Evolutionary conservation across 768 basidiomycete genomes (phyloP), one percentile per base, ranked within the genome.

Genomic region (Leccinum truebloodii): DNA sequence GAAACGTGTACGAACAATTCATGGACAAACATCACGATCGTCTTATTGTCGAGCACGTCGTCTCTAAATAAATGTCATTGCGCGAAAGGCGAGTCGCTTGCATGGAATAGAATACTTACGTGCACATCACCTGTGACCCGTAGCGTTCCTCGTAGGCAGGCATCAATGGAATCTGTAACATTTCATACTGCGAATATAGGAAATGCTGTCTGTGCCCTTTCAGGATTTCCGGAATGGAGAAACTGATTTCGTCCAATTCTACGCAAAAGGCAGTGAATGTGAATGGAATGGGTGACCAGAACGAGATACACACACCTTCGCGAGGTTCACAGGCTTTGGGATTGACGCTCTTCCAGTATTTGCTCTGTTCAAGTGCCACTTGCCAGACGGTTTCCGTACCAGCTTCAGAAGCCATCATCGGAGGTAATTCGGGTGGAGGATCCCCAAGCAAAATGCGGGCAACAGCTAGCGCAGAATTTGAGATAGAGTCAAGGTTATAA

Each of bases 361-460:
- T 89, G 69, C 88, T 90, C 73, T 98, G 96, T 55, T 93, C 85
- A 64, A 83, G 83, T 9, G 92, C 90, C 12, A 96, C 94, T 51
- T 92, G 84, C 82, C 87, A 94, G 13, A 98, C 84, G 0, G 95
- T 94, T 76, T 96, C 92, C 7, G 93, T 92, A 3, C 89, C 96
- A 4, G 83, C 79, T 58, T 94, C 90, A 4, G 85, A 86, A 1
- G 94, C 94, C 28, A 84, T 77, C 75, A 94, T 76, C 1, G 90
- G 82, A 0, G 84, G 81, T 7, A 98, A 75, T 60, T 86, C 82
- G 1, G 88, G 88, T 0, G 95, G 94, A 2, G 90, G 81, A 64
- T 95, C 90, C 3, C 97, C 97, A 8, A 98, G 82, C n/a, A 98
- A 76, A n/a, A 94, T 83, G 60, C 83, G 81, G 6, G 90, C 85